Percentiles rank a stretch among this genome's conserved stretches.
Conservation (phyloP, 148 eudicot genomes). For the Cornus kousa region DNA sequence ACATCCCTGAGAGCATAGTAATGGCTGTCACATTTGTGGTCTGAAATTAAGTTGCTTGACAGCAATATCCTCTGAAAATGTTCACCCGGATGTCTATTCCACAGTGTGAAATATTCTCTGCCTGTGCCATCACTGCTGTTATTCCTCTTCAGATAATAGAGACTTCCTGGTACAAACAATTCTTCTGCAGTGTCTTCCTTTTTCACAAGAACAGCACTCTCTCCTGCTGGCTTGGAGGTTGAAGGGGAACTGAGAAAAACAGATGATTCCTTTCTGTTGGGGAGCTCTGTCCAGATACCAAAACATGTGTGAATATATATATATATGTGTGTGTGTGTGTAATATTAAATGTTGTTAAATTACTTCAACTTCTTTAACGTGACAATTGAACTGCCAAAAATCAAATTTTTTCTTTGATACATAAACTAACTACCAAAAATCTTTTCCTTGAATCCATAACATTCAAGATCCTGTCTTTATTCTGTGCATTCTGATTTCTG, state of each 20-base stretch:
- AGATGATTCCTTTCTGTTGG: not conserved
- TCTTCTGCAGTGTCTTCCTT: slow-evolving; percentile 40
- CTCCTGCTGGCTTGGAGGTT: slow-evolving; percentile 9
- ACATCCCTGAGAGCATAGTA: slow-evolving; percentile 77
- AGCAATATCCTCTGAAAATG: slow-evolving; percentile 72
- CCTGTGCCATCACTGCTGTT: slow-evolving; percentile 19
- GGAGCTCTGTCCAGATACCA: slow-evolving; percentile 14
- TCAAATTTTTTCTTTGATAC: no score
- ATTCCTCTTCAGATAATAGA: slow-evolving; percentile 71
- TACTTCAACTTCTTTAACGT: no score
- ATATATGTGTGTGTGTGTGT: no score
- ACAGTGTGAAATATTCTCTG: slow-evolving; percentile 56
- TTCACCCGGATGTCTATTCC: slow-evolving; percentile 70
- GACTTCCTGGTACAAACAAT: slow-evolving; percentile 76
- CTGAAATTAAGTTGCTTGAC: slow-evolving; percentile 64
- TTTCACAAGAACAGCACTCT: slow-evolving; percentile 12
- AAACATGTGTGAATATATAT: not conserved
- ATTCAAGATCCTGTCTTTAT: not conserved
- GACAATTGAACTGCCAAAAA: no score
- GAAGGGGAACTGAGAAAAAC: slow-evolving; percentile 5
- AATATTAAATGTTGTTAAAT: not conserved
- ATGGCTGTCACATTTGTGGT: slow-evolving; percentile 84
- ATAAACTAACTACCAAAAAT: no score
- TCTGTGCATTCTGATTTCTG: not conserved
- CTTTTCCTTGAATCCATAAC: no score